Percentiles rank a stretch among this genome's conserved stretches.
These are phyloP conservation scores for Pseudonectria buxi DNA, from an alignment of 2,329 filamentous ascomycete genomes.

Conservation along the genomic window DNA sequence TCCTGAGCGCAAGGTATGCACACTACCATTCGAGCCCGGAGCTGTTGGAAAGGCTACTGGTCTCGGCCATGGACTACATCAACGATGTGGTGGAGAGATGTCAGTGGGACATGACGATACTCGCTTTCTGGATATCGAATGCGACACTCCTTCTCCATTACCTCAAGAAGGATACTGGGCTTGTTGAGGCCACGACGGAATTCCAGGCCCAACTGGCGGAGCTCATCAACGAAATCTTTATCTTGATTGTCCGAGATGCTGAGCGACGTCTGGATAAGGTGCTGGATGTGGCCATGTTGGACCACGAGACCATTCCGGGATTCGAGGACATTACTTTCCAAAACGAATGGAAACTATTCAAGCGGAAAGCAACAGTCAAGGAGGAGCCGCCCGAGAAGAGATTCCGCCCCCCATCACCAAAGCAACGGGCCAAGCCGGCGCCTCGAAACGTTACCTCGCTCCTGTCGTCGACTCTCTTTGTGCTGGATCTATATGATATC, in stretches of 20 bases:
- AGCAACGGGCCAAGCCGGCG: conserved; percentile 83
- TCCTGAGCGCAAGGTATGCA: conserved; percentile 89
- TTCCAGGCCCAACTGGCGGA: conserved; percentile 93
- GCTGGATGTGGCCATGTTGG: conserved; percentile 85
- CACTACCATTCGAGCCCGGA: conserved; percentile 92
- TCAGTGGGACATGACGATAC: conserved; percentile 99
- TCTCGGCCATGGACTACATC: conserved; percentile 89
- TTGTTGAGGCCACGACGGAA: conserved; percentile 73
- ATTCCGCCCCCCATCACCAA: conserved; percentile 86
- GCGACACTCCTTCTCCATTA: conserved; percentile 93
- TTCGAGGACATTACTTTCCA: conserved; percentile 97
- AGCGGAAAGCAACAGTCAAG: conserved; percentile 82
- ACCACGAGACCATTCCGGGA: conserved; percentile 95
- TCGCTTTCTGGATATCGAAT: conserved; percentile 98
- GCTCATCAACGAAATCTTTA: conserved; percentile 96
- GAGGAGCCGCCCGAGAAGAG: conserved; percentile 86
- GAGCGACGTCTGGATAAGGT: conserved; percentile 96
- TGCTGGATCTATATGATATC: conserved; percentile 96
- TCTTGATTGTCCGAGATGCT: conserved; percentile 91
- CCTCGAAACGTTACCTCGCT: conserved; percentile 94
- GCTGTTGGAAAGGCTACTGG: conserved; percentile 71
- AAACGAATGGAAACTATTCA: conserved; percentile 97
- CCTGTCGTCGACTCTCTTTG: conserved; percentile 90
- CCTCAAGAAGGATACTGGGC: conserved; percentile 82
- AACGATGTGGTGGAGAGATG: conserved; percentile 92